A percentile compares a stretch with the other conserved stretches of the same genome.
Evolutionary conservation across 768 basidiomycete genomes (phyloP).

Genomic region (Amylocystis lapponica): DNA sequence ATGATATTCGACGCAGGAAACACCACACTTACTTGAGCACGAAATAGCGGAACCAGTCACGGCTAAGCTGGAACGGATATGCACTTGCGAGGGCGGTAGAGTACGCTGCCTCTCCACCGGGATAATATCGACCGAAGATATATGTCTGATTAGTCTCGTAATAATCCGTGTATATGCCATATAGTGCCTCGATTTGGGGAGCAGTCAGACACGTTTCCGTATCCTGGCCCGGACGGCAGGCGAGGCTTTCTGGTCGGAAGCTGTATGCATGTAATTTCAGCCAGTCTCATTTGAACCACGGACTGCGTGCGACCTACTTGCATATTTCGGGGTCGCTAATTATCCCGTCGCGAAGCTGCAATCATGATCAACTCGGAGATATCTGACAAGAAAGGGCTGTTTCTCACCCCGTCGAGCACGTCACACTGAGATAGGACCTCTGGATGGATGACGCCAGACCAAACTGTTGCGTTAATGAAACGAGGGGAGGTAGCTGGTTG

Average conservation of each 20-base stretch:
- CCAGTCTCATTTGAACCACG: neutral
- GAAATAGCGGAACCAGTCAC: slow-evolving; percentile 12
- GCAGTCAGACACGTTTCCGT: slow-evolving; percentile 21
- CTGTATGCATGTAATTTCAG: neutral
- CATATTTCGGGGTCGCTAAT: slow-evolving; percentile 21
- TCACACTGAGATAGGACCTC: slow-evolving; percentile 30
- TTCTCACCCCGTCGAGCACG: slow-evolving; percentile 25
- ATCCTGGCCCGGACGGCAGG: slow-evolving; percentile 20
- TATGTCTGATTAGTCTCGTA: slow-evolving; percentile 22
- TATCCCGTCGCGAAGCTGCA: slow-evolving; percentile 21
- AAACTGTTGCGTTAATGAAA: slow-evolving; percentile 22
- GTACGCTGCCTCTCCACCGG: slow-evolving; percentile 20
- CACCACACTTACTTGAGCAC: slow-evolving; percentile 15
- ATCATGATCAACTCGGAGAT: neutral
- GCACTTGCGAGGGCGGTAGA: slow-evolving; percentile 12
- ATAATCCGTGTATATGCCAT: slow-evolving; percentile 21
- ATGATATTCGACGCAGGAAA: neutral
- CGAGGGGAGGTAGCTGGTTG: slow-evolving; percentile 15
- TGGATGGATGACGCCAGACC: slow-evolving; percentile 21
- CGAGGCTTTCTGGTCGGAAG: slow-evolving; percentile 25
- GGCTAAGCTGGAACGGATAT: slow-evolving; percentile 9
- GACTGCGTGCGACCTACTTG: slow-evolving; percentile 9
- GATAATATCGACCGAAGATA: slow-evolving; percentile 23
- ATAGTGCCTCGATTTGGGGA: slow-evolving; percentile 22
- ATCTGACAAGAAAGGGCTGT: neutral